Evolutionary conservation across 2,329 filamentous ascomycete genomes (phyloP).

Genomic region (Xylariaceae sp.): DNA sequence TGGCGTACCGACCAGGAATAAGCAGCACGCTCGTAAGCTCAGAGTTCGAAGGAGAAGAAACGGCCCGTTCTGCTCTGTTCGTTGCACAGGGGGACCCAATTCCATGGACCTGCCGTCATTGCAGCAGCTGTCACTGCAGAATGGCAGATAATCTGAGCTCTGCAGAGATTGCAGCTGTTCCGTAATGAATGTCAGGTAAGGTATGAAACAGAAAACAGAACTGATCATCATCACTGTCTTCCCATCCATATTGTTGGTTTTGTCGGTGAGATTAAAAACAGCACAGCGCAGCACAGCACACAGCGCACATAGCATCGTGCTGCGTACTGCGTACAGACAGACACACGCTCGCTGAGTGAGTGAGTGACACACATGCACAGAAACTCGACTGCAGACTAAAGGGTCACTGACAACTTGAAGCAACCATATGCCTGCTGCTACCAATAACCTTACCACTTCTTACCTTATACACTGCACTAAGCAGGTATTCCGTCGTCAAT

Average conservation of each 20-base stretch:
- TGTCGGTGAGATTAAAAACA: background rate
- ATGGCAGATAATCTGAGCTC: background rate
- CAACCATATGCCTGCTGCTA: background rate
- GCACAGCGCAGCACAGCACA: background rate
- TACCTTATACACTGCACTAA: background rate
- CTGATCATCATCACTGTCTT: background rate
- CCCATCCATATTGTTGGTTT: background rate
- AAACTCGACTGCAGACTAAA: conserved; percentile 7
- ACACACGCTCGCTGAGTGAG: background rate
- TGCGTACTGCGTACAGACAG: too few species aligned
- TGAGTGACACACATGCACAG: conserved; percentile 8
- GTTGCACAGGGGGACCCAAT: conserved; percentile 1
- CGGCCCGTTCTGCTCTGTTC: background rate
- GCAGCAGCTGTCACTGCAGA: background rate
- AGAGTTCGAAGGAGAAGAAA: background rate
- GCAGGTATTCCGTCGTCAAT: background rate
- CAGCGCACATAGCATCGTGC: too few species aligned
- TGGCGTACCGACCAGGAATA: background rate
- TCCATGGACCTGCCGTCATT: background rate
- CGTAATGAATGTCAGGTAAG: too few species aligned
- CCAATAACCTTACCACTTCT: background rate
- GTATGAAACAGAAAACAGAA: background rate
- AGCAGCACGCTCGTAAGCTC: background rate
- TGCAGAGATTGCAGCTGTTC: background rate
- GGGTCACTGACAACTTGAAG: background rate